These are phyloP conservation scores for Pecoramyces ruminantium DNA, from an alignment of 192 early-diverging fungal species.

Conservation along the genomic window DNA sequence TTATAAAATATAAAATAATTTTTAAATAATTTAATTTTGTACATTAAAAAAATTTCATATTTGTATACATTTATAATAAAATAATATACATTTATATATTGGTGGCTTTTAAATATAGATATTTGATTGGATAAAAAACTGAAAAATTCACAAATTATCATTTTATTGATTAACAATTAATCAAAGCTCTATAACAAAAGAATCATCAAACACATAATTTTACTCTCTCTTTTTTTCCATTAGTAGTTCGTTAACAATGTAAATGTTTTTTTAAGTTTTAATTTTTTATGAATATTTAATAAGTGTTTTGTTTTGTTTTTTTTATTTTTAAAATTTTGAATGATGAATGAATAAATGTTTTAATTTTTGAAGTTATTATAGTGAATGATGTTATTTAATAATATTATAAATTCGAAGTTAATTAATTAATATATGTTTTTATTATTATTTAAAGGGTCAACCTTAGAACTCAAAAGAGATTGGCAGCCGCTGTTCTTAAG, in stretches of 20 bases:
- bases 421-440: too few relatives aligned
- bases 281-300: too few relatives aligned
- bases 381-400: too few relatives aligned
- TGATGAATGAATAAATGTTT: background rate
- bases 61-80: too few relatives aligned
- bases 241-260: background rate
- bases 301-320: too few relatives aligned
- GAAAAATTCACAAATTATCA: background rate
- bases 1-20: too few relatives aligned
- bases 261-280: background rate
- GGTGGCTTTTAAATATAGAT: background rate
- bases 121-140: background rate
- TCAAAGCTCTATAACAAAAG: background rate
- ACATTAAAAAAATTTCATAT: too few relatives aligned
- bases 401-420: too few relatives aligned
- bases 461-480: slow-evolving; percentile 73
- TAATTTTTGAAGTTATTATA: too few relatives aligned
- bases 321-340: too few relatives aligned
- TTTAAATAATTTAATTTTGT: too few relatives aligned
- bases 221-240: background rate
- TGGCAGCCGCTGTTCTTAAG: slow-evolving; percentile 91
- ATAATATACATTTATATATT: too few relatives aligned
- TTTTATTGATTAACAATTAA: background rate
- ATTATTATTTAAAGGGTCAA: slow-evolving; percentile 23
- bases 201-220: background rate